Conservation (phyloP, 352 stramenopile species). For the Pythium phragmitis region DNA sequence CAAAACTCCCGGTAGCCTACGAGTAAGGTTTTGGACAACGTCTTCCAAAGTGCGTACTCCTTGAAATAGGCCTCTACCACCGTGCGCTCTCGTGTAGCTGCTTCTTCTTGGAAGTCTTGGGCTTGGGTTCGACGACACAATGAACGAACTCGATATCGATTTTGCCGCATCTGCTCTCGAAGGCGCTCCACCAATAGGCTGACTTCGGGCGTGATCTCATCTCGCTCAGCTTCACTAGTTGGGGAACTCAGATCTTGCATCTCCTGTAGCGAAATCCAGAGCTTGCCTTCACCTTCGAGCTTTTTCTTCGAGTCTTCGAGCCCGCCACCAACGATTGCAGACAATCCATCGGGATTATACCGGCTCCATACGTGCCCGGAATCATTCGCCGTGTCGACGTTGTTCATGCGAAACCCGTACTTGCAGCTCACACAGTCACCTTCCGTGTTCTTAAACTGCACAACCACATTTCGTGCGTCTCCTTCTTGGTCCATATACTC, state of each 20-base stretch:
- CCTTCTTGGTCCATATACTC: background rate
- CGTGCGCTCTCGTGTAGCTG: conserved; percentile 21
- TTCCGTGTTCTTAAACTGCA: conserved; percentile 25
- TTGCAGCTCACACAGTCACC: conserved; percentile 20
- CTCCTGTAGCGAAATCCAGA: conserved; percentile 61
- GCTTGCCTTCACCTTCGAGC: conserved; percentile 31
- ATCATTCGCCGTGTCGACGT: background rate
- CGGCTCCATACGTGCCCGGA: conserved; percentile 40
- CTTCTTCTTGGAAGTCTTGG: conserved; percentile 32
- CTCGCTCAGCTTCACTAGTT: conserved; percentile 17
- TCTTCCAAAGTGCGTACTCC: conserved; percentile 78
- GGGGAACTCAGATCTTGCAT: conserved; percentile 17
- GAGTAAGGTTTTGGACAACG: conserved; percentile 64
- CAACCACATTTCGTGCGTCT: background rate
- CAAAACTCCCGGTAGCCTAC: conserved; percentile 55
- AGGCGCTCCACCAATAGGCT: conserved; percentile 78
- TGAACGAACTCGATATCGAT: conserved; percentile 55
- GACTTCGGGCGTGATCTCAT: conserved; percentile 75
- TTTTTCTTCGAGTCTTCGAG: conserved; percentile 49
- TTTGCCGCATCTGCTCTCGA: conserved; percentile 71
- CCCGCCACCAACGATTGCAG: conserved; percentile 41
- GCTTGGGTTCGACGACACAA: conserved; percentile 51
- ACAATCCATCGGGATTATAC: conserved; percentile 63
- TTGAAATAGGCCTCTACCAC: conserved; percentile 67
- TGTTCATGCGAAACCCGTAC: conserved; percentile 17